Percentiles rank a stretch among this genome's conserved stretches.
These are phyloP conservation scores for Eucalyptus globulus DNA, from an alignment of 345 rosid genomes.

Conservation along the genomic window DNA sequence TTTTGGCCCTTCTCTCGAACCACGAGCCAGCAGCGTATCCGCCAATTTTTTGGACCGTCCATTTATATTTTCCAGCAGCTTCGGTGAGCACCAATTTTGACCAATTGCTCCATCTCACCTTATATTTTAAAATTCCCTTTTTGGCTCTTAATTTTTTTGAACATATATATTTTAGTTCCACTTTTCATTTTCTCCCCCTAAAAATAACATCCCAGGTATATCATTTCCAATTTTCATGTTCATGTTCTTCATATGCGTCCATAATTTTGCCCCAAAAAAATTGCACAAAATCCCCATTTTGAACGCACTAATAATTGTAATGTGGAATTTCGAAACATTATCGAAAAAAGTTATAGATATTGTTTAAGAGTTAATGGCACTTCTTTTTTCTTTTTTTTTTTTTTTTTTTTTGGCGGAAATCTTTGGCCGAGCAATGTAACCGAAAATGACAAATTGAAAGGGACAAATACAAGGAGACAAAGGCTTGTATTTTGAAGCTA, in stretches of 20 bases:
- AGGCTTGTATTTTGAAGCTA: background rate
- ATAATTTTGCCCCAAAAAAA: background rate
- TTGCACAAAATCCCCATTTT: background rate
- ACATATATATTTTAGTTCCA: no score
- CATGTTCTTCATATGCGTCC: background rate
- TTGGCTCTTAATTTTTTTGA: background rate
- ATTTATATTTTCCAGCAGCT: background rate
- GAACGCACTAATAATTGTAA: background rate
- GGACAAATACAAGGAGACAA: background rate
- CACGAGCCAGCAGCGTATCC: background rate
- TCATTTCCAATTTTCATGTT: background rate
- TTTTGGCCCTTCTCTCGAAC: background rate
- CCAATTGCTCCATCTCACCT: background rate
- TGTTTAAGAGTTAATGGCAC: background rate
- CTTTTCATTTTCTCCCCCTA: background rate
- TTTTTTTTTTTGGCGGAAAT: background rate
- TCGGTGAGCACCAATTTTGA: background rate
- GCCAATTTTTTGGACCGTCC: background rate
- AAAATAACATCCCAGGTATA: background rate
- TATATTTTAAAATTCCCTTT: background rate
- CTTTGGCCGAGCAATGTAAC: background rate
- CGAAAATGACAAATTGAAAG: background rate
- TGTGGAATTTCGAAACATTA: background rate
- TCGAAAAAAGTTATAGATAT: background rate
- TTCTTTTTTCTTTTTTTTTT: fast-evolving